Evolutionary conservation across 2,329 filamentous ascomycete species (phyloP).

Genomic region (Fusarium sp.): DNA sequence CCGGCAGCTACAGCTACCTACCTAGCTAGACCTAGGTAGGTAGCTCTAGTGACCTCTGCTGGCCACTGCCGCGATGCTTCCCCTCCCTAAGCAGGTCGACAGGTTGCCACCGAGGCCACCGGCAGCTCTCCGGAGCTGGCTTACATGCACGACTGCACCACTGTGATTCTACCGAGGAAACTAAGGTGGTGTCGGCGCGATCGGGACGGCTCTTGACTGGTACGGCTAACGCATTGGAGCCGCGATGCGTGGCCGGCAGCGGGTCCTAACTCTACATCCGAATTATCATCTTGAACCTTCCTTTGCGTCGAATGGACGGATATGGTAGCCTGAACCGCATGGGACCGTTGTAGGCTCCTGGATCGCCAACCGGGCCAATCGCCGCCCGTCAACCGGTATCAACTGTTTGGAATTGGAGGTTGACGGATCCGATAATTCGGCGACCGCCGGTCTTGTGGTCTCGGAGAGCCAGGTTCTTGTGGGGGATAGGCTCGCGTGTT

Average conservation of each 20-base stretch:
- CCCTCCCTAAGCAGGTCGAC: not conserved
- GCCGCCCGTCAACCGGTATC: constrained; percentile 10
- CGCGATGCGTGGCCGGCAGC: constrained; percentile 25
- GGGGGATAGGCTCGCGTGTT: constrained; percentile 29
- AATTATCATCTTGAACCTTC: constrained; percentile 28
- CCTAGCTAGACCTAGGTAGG: not conserved
- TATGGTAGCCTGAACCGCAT: constrained; percentile 21
- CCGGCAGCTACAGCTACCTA: constrained; percentile 16
- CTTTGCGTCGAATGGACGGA: constrained; percentile 22
- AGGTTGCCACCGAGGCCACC: constrained; percentile 8
- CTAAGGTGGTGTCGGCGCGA: constrained; percentile 33
- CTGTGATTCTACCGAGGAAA: constrained; percentile 39
- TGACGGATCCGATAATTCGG: constrained; percentile 20
- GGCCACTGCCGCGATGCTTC: constrained; percentile 17
- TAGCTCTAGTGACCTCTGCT: not conserved
- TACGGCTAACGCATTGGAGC: constrained; percentile 43
- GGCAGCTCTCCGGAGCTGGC: constrained; percentile 36
- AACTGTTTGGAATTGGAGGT: constrained; percentile 22
- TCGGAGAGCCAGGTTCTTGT: constrained; percentile 12
- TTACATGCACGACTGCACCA: constrained; percentile 30
- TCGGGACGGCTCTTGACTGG: constrained; percentile 43
- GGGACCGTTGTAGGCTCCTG: constrained; percentile 19
- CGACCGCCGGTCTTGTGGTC: constrained; percentile 19
- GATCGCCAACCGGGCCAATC: constrained; percentile 42
- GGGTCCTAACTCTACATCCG: constrained; percentile 37